Percentiles rank a stretch among this genome's conserved stretches.
phyloP scores from a whole-genome alignment of 2,329 filamentous ascomycete species.

The Nemania sp. region DNA sequence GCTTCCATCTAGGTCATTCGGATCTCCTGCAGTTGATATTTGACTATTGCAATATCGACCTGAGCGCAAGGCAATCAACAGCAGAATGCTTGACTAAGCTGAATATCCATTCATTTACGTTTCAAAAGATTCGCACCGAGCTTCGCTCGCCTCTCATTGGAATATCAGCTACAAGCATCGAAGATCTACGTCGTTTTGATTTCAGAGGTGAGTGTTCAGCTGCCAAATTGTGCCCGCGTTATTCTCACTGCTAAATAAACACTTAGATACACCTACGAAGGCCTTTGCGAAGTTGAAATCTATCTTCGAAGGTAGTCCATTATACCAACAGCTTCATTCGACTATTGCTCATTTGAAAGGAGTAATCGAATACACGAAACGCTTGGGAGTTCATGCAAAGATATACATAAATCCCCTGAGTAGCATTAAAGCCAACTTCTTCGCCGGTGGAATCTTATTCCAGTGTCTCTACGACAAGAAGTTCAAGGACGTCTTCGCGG shows the following conservation, averaged over 20 bases:
- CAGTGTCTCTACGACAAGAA: slow-evolving; percentile 88
- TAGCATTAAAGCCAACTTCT: slow-evolving; percentile 91
- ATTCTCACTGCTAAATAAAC: slow-evolving; percentile 22
- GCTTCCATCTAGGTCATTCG: slow-evolving; percentile 88
- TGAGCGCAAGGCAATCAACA: slow-evolving; percentile 67
- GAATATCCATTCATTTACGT: slow-evolving; percentile 78
- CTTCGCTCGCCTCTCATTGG: slow-evolving; percentile 80
- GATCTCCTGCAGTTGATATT: slow-evolving; percentile 86
- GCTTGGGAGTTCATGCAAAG: slow-evolving; percentile 74
- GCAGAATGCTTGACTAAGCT: slow-evolving; percentile 86
- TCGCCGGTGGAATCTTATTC: slow-evolving; percentile 82
- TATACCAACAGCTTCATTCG: slow-evolving; percentile 73
- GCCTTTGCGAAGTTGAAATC: slow-evolving; percentile 61
- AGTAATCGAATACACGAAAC: slow-evolving; percentile 75
- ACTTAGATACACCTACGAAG: slow-evolving; percentile 56
- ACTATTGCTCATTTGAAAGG: slow-evolving; percentile 80
- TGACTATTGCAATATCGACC: slow-evolving; percentile 80
- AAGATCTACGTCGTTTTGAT: slow-evolving; percentile 88
- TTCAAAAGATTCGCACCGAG: slow-evolving; percentile 81
- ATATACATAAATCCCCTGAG: slow-evolving; percentile 83
- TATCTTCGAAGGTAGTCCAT: slow-evolving; percentile 64
- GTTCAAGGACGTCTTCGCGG: slow-evolving; percentile 83
- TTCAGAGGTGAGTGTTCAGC: slow-evolving; percentile 66
- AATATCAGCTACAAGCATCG: slow-evolving; percentile 84
- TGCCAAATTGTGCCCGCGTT: not conserved